phyloP scores from a whole-genome alignment of 1,284 basidiomycete species.

The Heterobasidion irregulare region DNA sequence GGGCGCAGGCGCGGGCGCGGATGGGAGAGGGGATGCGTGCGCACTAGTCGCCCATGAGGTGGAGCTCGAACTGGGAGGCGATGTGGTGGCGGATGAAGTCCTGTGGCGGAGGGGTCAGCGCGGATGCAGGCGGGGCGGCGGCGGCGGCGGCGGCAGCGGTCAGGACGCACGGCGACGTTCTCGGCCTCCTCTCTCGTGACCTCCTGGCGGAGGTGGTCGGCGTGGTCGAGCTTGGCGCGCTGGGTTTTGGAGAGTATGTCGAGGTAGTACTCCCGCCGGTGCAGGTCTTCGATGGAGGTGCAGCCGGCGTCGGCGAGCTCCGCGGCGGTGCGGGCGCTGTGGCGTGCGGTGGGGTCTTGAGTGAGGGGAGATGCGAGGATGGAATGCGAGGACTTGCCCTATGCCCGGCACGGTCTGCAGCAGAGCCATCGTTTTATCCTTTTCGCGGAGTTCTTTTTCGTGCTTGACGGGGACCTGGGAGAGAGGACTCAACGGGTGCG shows the following conservation, averaged over 20 bases:
- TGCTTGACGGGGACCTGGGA: constrained; percentile 1
- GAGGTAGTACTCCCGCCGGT: constrained; percentile 26
- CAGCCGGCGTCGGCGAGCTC: constrained; percentile 41
- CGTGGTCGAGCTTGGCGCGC: constrained; percentile 28
- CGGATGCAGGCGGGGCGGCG: background rate
- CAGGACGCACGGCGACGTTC: constrained; percentile 26
- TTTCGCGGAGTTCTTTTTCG: constrained; percentile 1
- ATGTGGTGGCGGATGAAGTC: constrained; percentile 35
- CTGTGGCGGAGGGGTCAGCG: constrained; percentile 16
- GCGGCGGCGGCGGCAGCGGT: no score
- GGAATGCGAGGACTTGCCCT: constrained; percentile 16
- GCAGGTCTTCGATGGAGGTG: constrained; percentile 30
- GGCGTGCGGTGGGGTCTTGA: background rate
- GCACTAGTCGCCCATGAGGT: constrained; percentile 43
- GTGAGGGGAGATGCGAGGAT: background rate
- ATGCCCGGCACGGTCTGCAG: constrained; percentile 22
- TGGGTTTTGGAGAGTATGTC: no score
- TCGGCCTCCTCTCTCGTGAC: constrained; percentile 32
- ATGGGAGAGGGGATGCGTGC: constrained; percentile 18
- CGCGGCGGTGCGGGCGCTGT: constrained; percentile 30
- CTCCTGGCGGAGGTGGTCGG: constrained; percentile 25
- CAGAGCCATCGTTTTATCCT: constrained; percentile 8
- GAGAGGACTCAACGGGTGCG: constrained; percentile 16
- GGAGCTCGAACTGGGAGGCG: constrained; percentile 34
- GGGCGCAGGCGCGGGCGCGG: no score